Conservation (phyloP, 2,329 filamentous ascomycete species). For the Chaetomiaceae sp. region DNA sequence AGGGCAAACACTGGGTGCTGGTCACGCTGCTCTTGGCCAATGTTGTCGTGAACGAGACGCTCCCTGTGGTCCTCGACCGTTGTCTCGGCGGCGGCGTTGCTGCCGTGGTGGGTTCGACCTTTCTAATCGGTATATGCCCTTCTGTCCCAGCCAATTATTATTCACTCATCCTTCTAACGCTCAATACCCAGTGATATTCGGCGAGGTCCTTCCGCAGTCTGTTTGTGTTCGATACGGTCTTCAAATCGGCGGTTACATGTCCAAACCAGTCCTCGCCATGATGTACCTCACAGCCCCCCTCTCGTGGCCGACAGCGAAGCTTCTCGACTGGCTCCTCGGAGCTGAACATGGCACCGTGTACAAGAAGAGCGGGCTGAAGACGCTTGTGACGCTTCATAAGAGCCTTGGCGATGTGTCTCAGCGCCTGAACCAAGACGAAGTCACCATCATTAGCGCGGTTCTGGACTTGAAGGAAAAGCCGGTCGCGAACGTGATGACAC, state of each 20-base stretch:
- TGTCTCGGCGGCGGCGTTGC: slow-evolving; percentile 93
- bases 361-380: slow-evolving; percentile 97
- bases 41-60: slow-evolving; percentile 95
- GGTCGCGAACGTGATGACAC: slow-evolving; percentile 95
- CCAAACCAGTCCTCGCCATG: slow-evolving; percentile 75
- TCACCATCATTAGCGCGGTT: slow-evolving; percentile 97
- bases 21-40: slow-evolving; percentile 92
- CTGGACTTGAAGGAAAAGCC: slow-evolving; percentile 94
- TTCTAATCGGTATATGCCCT: slow-evolving; percentile 74
- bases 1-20: slow-evolving; percentile 96
- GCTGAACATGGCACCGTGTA: slow-evolving; percentile 95
- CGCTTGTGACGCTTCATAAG: slow-evolving; percentile 89
- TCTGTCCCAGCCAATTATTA: not conserved
- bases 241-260: slow-evolving; percentile 90
- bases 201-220: slow-evolving; percentile 92
- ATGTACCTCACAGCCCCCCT: slow-evolving; percentile 92
- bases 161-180: slow-evolving; percentile 13
- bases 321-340: slow-evolving; percentile 88
- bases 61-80: slow-evolving; percentile 90
- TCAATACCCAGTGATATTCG: slow-evolving; percentile 75
- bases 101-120: slow-evolving; percentile 87
- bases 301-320: slow-evolving; percentile 91
- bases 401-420: slow-evolving; percentile 82
- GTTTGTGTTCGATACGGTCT: slow-evolving; percentile 94
- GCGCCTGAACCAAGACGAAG: slow-evolving; percentile 91